Evolutionary conservation across 202 grass and related monocot species (phyloP), one percentile per base, ranked within the genome.

Genomic region (Musa balbisiana): DNA sequence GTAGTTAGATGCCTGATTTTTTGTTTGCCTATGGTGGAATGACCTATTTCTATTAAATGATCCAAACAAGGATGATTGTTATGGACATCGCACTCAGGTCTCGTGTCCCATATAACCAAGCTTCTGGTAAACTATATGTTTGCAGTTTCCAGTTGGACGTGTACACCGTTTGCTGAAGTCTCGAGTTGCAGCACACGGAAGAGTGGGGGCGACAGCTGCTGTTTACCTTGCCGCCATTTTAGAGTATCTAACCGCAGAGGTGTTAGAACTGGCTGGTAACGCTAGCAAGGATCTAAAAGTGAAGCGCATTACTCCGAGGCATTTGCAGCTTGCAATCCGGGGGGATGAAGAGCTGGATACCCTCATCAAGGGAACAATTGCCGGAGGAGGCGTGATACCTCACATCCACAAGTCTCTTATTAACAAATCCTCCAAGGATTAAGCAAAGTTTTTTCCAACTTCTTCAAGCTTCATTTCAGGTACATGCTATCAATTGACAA

Each of bases 201-300:
- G 73, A 62, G 73, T 75, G 54, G 73, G 73, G 15, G 73, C 55
- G 11, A 75, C 73, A 49, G 55, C 73, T 33, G 73, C 73, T 50
- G 73, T 75, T 8, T 75, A 75, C 55, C 14, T 56, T 59, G 73
- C 73, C 12, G 73, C 55, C 49, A 75, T 75, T 62, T 49, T 62
- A 59, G 73, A 75, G 19, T 75, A 75, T 56, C 73, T 75, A 55
- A 75, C 55, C 21, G 73, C 73, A 62, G 73, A 62, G 54, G 73
- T 62, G 29, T 49, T 62, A 11, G 73, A 75, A 27, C 55, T 75
- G 73, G 73, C 73, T 14, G 73, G 73, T 10, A 75, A 75, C 8
- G 73, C 73, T 43, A 75, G 73, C 73, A 75, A 75, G 55, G 55
- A 75, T 62, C 73, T 75, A 27, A 75, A 75, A 75, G 73, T 75